These are phyloP conservation scores for Candida insectorum DNA, from an alignment of 805 yeast species.

Conservation along the genomic window DNA sequence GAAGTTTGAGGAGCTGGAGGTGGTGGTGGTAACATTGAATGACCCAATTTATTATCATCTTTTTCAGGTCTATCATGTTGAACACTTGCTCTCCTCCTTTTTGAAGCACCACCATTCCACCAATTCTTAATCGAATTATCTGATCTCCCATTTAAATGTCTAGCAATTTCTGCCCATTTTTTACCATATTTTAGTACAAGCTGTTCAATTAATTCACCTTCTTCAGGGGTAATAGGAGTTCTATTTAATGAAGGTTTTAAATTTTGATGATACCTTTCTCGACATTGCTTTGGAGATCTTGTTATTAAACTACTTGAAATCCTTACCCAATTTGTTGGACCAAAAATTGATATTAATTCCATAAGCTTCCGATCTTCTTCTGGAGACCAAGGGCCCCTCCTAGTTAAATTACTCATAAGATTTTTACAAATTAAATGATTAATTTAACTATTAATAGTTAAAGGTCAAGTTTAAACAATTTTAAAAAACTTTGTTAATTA, in stretches of 20 bases:
- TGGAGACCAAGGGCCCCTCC: constrained; percentile 89
- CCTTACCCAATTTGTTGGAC: constrained; percentile 87
- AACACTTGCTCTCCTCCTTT: constrained; percentile 55
- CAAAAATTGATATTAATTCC: constrained; percentile 64
- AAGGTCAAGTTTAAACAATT: too few species aligned
- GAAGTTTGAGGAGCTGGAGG: not conserved
- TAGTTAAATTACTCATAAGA: constrained; percentile 12
- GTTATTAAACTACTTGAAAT: constrained; percentile 71
- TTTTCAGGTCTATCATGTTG: constrained; percentile 5
- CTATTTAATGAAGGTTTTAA: constrained; percentile 80
- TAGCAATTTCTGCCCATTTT: constrained; percentile 90
- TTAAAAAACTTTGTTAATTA: too few species aligned
- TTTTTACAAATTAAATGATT: not conserved
- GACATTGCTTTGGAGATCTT: constrained; percentile 86
- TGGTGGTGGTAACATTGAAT: constrained; percentile 1
- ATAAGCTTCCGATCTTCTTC: constrained; percentile 74
- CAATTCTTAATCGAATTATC: constrained; percentile 91
- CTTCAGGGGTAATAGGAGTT: constrained; percentile 79
- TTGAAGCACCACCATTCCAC: constrained; percentile 95
- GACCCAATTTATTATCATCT: not conserved
- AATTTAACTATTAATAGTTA: too few species aligned
- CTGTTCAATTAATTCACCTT: constrained; percentile 76
- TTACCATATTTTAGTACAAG: constrained; percentile 79
- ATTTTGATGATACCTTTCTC: constrained; percentile 90
- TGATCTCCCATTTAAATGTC: constrained; percentile 82